Base-by-base conservation (phyloP, 129 eudicot species). In the Deinandra increscens region DNA sequence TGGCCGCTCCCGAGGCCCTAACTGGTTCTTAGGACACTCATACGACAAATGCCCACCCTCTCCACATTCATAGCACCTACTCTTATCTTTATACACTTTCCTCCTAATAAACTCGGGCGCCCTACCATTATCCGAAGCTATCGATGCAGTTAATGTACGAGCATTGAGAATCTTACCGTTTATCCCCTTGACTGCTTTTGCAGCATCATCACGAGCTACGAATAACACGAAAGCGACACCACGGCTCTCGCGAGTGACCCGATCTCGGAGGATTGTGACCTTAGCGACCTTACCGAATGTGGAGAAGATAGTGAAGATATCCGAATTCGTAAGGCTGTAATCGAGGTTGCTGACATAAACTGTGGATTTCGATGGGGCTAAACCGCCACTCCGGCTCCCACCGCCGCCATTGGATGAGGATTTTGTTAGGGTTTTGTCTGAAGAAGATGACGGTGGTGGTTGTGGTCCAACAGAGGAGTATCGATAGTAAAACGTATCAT, bases 291-390 rank as follows among this genome's bases (percentile, higher is more conserved):
- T 93, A 6, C 99, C 97, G 75, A 93, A 93, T 62, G 95, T 85
- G 81, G 99, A 93, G 83, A 93, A 89, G 78, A 93, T 83, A 15
- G 99, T 89, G 73, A 78, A 82, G 54, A 93, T 84, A 62, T 93
- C 98, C 49, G 92, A 89, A 75, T 93, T 93, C 0, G 96, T 93
- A 10, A 93, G 85, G 64, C 60, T 75, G 73, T 69, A 93, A 45
- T 89, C 95, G 4, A 93, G 79, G 80, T 89, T 93, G 77, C 95
- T 81, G 41, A 89, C 76, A 66, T 93, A 93, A 41, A 93, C 95
- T 5, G 99, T 93, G 22, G 97, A 87, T 74, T 93, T 93, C 13
- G 99, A 93, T 0, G 99, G 97, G 7, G 99, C 99, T 78, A 93
- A 59, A 20, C 95, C 95, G 23, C 95, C 96, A 64, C 93, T 80